Conservation (phyloP, 169 alveolate genomes). For the Neospora caninum region DNA sequence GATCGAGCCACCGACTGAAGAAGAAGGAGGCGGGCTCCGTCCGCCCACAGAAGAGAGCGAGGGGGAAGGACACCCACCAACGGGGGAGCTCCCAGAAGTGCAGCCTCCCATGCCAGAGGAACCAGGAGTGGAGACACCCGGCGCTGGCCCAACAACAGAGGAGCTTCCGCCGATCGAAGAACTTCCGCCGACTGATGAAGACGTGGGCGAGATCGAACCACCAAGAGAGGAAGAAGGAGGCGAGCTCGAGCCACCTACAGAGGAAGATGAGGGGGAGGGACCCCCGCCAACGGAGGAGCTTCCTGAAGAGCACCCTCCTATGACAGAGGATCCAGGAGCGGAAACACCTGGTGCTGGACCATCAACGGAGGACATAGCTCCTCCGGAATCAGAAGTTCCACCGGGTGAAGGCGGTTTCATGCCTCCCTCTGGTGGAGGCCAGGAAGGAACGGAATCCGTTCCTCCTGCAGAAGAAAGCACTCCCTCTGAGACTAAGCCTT, state of each 20-base stretch:
- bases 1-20: no score
- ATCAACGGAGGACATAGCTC: neutral
- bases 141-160: neutral
- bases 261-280: neutral
- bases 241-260: neutral
- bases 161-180: conserved; percentile 20
- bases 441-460: neutral
- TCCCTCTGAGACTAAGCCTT: neutral
- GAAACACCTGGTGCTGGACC: neutral
- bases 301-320: neutral
- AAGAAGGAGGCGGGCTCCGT: no score
- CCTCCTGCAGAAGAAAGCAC: neutral
- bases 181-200: neutral
- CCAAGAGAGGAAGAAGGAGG: neutral
- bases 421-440: neutral
- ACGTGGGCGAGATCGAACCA: neutral
- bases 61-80: neutral
- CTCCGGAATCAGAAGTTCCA: neutral
- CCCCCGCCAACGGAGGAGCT: neutral
- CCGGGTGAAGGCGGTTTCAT: neutral
- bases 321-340: neutral
- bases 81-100: neutral
- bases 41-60: neutral
- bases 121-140: neutral
- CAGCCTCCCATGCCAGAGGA: neutral